A percentile compares a stretch with the other conserved stretches of the same genome.
Conservation (phyloP, 345 rosid genomes). For the Erucastrum elatum region DNA sequence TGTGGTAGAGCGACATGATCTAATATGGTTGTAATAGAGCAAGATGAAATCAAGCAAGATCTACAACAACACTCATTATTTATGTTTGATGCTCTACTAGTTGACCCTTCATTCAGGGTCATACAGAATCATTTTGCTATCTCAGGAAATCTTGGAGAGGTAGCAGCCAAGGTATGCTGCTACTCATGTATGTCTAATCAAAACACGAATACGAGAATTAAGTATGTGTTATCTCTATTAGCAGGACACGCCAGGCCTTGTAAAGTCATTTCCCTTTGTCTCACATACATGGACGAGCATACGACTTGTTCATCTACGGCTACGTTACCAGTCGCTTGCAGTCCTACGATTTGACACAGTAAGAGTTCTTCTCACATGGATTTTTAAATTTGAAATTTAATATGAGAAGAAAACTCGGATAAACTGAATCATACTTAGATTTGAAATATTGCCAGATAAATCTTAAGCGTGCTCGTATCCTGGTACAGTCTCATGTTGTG, state of each 20-base stretch:
- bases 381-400: slow-evolving; percentile 3
- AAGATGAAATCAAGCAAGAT: slow-evolving; percentile 7
- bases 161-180: too few relatives aligned
- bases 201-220: too few relatives aligned
- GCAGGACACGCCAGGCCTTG: too few relatives aligned
- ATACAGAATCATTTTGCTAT: too few relatives aligned
- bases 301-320: slow-evolving; percentile 86
- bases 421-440: background rate
- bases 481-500: slow-evolving; percentile 70
- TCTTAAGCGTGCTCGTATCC: slow-evolving; percentile 89
- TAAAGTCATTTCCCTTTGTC: too few relatives aligned
- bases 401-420: background rate
- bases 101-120: too few relatives aligned
- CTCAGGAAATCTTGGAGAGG: too few relatives aligned
- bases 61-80: background rate
- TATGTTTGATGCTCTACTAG: too few relatives aligned
- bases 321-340: slow-evolving; percentile 79
- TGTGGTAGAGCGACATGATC: too few relatives aligned
- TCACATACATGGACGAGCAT: slow-evolving; percentile 41
- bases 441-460: slow-evolving; percentile 58
- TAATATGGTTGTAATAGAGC: background rate
- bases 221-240: too few relatives aligned
- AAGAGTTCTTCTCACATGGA: slow-evolving; percentile 21
- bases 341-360: slow-evolving; percentile 74
- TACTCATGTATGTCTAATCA: too few relatives aligned